Percentiles rank a stretch among this genome's conserved stretches.
phyloP scores from a whole-genome alignment of 352 stramenopile species.

The Globisporangium mamillatum region DNA sequence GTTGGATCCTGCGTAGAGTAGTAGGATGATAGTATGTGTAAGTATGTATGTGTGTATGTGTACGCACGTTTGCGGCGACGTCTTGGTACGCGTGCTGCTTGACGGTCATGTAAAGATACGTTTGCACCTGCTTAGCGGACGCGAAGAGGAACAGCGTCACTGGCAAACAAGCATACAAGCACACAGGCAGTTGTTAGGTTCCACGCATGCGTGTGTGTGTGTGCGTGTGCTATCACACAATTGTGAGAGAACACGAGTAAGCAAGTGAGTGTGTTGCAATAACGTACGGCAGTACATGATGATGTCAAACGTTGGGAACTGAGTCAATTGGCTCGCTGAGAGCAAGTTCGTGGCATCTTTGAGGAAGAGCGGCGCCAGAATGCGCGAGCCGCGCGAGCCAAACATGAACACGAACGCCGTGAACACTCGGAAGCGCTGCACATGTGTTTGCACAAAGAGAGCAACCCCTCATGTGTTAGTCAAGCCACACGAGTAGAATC shows the following conservation, averaged over 20 bases:
- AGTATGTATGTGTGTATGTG: not conserved
- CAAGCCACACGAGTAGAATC: not conserved
- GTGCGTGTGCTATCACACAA: not conserved
- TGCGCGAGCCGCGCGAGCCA: conserved; percentile 58
- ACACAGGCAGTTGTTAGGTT: not conserved
- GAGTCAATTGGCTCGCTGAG: conserved; percentile 31
- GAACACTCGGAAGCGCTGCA: conserved; percentile 54
- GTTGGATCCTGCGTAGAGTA: not conserved
- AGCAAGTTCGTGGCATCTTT: conserved; percentile 65
- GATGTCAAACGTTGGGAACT: conserved; percentile 47
- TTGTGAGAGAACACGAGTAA: not conserved
- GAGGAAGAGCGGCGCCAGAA: conserved; percentile 69
- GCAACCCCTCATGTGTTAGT: not conserved
- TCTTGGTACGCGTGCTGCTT: conserved; percentile 97
- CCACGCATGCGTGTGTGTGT: not conserved
- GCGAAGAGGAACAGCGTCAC: conserved; percentile 66
- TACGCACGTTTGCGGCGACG: conserved; percentile 78
- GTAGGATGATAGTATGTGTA: not conserved
- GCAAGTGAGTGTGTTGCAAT: not conserved
- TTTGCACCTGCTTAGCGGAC: conserved; percentile 93
- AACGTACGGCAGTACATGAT: conserved; percentile 58
- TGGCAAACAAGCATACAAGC: conserved; percentile 9
- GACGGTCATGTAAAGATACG: conserved; percentile 91
- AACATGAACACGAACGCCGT: conserved; percentile 71
- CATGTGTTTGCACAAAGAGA: not conserved